A percentile compares a stretch with the other conserved stretches of the same genome.
Evolutionary conservation across 345 rosid genomes (phyloP).

Genomic region (Citrus maxima): DNA sequence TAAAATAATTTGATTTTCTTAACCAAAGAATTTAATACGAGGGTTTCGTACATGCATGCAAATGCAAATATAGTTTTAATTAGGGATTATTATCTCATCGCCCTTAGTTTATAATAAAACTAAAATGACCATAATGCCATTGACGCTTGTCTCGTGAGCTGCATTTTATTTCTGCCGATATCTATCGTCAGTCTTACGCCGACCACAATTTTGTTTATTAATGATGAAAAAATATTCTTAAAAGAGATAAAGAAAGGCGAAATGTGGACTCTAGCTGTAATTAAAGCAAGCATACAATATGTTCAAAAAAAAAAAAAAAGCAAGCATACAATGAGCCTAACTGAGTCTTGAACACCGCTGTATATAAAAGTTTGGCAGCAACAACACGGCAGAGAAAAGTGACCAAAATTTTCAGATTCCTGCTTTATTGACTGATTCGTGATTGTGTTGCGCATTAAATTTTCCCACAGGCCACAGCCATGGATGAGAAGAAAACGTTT

Average conservation of each 20-base stretch:
- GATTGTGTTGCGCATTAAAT: background rate
- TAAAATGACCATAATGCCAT: background rate
- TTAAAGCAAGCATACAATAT: background rate
- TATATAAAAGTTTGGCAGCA: background rate
- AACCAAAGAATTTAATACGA: background rate
- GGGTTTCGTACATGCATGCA: conserved; percentile 11
- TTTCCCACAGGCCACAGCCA: background rate
- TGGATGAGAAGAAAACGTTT: background rate
- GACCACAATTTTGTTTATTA: background rate
- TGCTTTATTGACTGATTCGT: background rate
- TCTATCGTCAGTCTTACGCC: background rate
- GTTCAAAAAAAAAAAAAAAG: too few relatives aligned
- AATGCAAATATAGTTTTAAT: background rate
- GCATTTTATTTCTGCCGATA: background rate
- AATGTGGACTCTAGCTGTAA: background rate
- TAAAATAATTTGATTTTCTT: background rate
- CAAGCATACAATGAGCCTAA: background rate
- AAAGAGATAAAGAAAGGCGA: background rate
- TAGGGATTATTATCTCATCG: background rate
- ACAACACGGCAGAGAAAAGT: background rate
- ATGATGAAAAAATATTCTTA: background rate
- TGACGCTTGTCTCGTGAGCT: background rate
- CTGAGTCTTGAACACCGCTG: background rate
- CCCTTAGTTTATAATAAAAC: background rate
- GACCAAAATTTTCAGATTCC: background rate